Evolutionary conservation across 345 rosid species (phyloP), one percentile per base, ranked within the genome.

Genomic region (Gossypium longicalyx): DNA sequence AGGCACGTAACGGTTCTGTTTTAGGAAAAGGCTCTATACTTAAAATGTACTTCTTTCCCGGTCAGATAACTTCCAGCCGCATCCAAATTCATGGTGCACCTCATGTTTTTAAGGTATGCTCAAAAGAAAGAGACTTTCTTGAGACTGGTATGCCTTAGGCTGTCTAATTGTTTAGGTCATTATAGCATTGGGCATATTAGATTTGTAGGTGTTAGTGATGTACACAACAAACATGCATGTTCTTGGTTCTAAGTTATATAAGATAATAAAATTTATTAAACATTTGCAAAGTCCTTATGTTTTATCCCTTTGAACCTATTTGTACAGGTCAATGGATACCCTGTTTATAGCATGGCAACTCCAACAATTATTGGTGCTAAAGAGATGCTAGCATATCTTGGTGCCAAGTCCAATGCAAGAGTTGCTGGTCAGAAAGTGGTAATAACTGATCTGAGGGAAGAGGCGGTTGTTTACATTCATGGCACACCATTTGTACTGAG

Each of bases 341-440:
- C 97, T 58, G 96, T 93, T 76, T 95, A 91, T 83, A 95, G 99
- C 85, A 93, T 95, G 99, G 99, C 98, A 70, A 91, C 98, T 80
- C 99, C 98, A 77, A 89, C 97, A 74, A 89, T 89, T 69, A 73
- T 84, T n/a, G 98, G 93, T 70, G 97, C 98, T 73, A 91, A 84
- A 85, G 93, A 91, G 85, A 90, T 95, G 98, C 86, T 95, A 13
- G 80, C 91, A 38, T 89, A 87, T 88, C 86, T 95, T 79, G 91
- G 89, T 77, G 90, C 94, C 77, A 84, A 89, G 77, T 81, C 85
- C 25, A 76, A 81, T 67, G 16, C 17, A 81, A 90, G 86, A 67
- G 79, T 80, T 9, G 78, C 57, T 66, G 76, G 86, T 72, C 75
- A 76, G 76, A 85, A 79, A 81, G 95, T 87, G 70, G 84, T 90